Conservation (phyloP, 2,329 filamentous ascomycete genomes). For the Emmonsiellopsis sp. region DNA sequence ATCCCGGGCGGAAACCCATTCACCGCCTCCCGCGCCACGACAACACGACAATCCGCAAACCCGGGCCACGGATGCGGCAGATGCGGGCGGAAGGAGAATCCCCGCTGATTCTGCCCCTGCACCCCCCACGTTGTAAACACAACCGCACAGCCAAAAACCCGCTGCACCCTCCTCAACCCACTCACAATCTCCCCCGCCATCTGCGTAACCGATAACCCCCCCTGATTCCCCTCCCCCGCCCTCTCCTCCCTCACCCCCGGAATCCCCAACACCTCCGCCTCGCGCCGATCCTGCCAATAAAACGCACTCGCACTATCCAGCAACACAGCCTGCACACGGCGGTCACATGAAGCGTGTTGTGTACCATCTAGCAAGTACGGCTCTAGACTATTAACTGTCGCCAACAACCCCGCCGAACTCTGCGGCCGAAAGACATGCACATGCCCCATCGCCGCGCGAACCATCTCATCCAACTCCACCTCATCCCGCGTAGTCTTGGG, state of each 20-base stretch:
- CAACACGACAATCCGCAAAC: conserved; percentile 29
- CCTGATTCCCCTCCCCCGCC: conserved; percentile 14
- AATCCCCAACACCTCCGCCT: conserved; percentile 27
- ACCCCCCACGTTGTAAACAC: conserved; percentile 29
- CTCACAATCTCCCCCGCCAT: conserved; percentile 7
- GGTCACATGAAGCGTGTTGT: conserved; percentile 38
- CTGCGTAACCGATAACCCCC: conserved; percentile 6
- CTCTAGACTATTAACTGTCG: conserved; percentile 40
- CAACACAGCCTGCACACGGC: conserved; percentile 42
- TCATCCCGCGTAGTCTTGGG: no score
- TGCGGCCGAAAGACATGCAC: conserved; percentile 51
- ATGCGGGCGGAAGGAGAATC: conserved; percentile 22
- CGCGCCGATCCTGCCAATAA: conserved; percentile 44
- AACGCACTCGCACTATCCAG: conserved; percentile 50
- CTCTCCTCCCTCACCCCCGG: conserved; percentile 9
- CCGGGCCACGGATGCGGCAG: conserved; percentile 31
- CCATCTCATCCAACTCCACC: conserved; percentile 7
- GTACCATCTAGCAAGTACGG: conserved; percentile 40
- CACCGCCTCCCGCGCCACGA: conserved; percentile 27
- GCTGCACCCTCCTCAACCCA: conserved; percentile 26
- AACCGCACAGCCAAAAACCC: conserved; percentile 29
- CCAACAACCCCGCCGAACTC: conserved; percentile 40
- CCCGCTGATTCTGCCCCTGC: background rate
- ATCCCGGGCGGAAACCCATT: conserved; percentile 1
- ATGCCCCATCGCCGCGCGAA: conserved; percentile 41